These are phyloP conservation scores for Fusarium sp. DNA, from an alignment of 2,329 filamentous ascomycete species.

Conservation along the genomic window DNA sequence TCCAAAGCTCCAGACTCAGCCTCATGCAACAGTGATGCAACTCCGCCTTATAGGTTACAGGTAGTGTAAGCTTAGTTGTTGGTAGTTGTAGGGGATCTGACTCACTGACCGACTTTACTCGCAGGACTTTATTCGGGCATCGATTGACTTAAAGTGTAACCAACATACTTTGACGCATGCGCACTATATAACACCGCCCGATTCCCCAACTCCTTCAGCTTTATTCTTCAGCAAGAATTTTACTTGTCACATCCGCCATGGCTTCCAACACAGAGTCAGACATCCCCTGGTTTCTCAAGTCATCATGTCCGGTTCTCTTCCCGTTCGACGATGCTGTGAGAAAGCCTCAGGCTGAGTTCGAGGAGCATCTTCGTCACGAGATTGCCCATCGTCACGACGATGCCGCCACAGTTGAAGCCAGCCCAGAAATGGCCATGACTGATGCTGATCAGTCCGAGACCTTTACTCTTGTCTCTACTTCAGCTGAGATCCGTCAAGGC, in stretches of 20 bases:
- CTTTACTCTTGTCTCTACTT: constrained; percentile 47
- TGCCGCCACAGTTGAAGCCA: not conserved
- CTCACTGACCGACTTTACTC: constrained; percentile 31
- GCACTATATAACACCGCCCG: constrained; percentile 19
- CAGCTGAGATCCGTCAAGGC: constrained; percentile 41
- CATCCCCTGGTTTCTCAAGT: constrained; percentile 55
- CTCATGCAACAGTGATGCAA: constrained; percentile 15
- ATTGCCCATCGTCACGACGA: constrained; percentile 35
- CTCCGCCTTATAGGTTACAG: not conserved
- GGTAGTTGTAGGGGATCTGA: constrained; percentile 6
- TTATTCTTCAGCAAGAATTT: not conserved
- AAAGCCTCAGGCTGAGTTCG: constrained; percentile 50
- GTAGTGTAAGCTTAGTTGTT: not conserved
- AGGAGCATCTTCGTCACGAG: constrained; percentile 48
- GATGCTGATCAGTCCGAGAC: constrained; percentile 39
- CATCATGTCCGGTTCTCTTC: constrained; percentile 54
- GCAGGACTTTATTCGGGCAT: not conserved
- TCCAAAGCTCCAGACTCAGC: constrained; percentile 31
- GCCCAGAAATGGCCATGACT: constrained; percentile 20
- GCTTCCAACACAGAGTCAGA: constrained; percentile 36
- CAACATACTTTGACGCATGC: not conserved
- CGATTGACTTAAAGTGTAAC: not conserved
- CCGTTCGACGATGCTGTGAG: constrained; percentile 53
- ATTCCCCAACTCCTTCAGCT: not conserved
- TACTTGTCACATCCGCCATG: constrained; percentile 29